A percentile compares a stretch with the other conserved stretches of the same genome.
Conservation (phyloP, 2,329 filamentous ascomycete species). For the Penicillium sp. region DNA sequence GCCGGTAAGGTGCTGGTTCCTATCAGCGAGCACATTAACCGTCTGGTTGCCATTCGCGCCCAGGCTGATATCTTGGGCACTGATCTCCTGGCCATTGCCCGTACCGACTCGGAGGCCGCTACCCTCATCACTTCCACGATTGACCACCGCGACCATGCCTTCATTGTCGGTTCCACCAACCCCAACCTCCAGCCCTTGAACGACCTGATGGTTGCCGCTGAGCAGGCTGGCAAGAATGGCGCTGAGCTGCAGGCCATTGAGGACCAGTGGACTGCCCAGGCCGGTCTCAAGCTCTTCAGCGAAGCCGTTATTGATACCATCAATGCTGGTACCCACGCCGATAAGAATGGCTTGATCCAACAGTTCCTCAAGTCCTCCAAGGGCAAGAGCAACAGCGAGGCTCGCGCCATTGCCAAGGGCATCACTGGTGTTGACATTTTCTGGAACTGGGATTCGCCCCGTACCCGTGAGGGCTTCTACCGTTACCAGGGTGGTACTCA, state of each 20-base stretch:
- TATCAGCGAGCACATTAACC: conserved; percentile 97
- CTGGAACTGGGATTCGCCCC: conserved; percentile 94
- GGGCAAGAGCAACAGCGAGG: conserved; percentile 83
- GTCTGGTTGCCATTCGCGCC: conserved; percentile 90
- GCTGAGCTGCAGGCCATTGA: conserved; percentile 84
- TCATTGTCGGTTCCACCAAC: conserved; percentile 89
- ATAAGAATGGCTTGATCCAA: conserved; percentile 67
- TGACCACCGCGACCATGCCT: conserved; percentile 89
- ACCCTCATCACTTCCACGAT: conserved; percentile 97
- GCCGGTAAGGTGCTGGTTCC: conserved; percentile 97
- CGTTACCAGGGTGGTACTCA: conserved; percentile 86
- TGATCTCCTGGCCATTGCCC: conserved; percentile 85
- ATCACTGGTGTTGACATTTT: conserved; percentile 76
- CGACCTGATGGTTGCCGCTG: conserved; percentile 86
- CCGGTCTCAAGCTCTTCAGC: conserved; percentile 81
- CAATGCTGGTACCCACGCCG: conserved; percentile 59
- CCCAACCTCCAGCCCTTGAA: conserved; percentile 76
- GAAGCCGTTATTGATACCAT: conserved; percentile 85
- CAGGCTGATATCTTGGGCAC: conserved; percentile 98
- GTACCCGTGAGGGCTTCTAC: conserved; percentile 94
- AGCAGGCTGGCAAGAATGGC: conserved; percentile 76
- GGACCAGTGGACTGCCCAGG: conserved; percentile 78
- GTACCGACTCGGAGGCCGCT: conserved; percentile 95
- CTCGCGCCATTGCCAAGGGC: conserved; percentile 72
- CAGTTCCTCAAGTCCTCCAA: conserved; percentile 67